Percentiles rank a stretch among this genome's conserved stretches.
Conservation (phyloP, 441 rosid species). For the Brassica balearica region DNA sequence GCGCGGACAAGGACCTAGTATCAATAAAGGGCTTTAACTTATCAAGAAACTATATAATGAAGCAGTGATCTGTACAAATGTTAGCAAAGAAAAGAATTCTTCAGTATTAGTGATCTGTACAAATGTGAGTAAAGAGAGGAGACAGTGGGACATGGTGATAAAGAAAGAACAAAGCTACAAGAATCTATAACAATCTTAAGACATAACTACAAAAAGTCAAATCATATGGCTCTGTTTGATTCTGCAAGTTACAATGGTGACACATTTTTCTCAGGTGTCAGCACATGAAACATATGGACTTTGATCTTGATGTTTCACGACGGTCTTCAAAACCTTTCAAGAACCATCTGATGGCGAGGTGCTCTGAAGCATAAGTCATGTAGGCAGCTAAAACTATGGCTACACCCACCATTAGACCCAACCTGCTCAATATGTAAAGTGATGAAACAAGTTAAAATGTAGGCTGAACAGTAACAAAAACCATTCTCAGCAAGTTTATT, state of each 20-base stretch:
- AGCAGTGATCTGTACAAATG: not conserved
- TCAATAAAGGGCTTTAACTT: not conserved
- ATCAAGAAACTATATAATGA: not conserved
- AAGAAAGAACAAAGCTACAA: conserved; percentile 2
- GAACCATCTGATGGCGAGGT: conserved; percentile 70
- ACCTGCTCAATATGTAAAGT: conserved; percentile 51
- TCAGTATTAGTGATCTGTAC: not conserved
- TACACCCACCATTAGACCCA: conserved; percentile 82
- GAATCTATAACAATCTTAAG: not conserved
- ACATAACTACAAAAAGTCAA: conserved; percentile 1
- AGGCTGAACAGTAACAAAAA: conserved; percentile 11
- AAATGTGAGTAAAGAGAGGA: not conserved
- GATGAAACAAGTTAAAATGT: conserved; percentile 6
- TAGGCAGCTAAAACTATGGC: conserved; percentile 76
- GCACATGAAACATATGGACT: conserved; percentile 55
- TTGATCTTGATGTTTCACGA: conserved; percentile 54
- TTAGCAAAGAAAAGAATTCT: not conserved
- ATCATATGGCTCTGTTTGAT: conserved; percentile 13
- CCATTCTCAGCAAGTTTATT: not conserved
- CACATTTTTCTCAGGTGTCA: conserved; percentile 42
- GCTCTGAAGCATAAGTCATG: conserved; percentile 88
- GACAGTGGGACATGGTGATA: not conserved
- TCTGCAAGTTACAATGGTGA: conserved; percentile 28
- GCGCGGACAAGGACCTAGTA: no score
- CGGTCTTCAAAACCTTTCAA: conserved; percentile 70